Evolutionary conservation across 1,284 basidiomycete species (phyloP), one percentile per base, ranked within the genome.

Genomic region (Cystobasidium sp.): DNA sequence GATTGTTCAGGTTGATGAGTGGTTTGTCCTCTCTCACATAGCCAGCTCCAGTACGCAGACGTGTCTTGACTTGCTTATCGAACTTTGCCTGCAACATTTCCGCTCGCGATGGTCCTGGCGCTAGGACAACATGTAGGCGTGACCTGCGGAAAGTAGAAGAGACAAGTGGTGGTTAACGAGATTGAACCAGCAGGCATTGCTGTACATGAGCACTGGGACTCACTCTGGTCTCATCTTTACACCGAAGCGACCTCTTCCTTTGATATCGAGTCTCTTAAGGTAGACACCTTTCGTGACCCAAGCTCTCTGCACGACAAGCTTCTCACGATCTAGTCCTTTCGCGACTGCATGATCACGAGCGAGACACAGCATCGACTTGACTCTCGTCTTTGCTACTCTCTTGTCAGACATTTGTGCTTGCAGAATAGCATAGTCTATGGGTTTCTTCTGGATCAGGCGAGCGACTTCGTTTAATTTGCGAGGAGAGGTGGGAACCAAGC

Each of bases 371-470:
- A 94, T 94, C 78, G 89, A 91, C 87, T 93, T 90, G 73, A 99
- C 88, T 76, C 93, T 88, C 58, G 86, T 87, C 73, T 92, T 90
- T 10, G 91, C 65, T n/a, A 63, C 92, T 16, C 93, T 87, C 84
- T 97, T 97, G 82, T 94, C 89, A 78, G 90, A 91, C 83, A 97
- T 97, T 81, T 92, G 88, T 91, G 98, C 96, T 81, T 99, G 96
- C 66, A 98, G 84, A 80, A 99, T 95, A 37, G 96, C 95, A 80
- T 91, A 89, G 83, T 97, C 94, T 75, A 96, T 89, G 14, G 94
- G 93, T 79, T 93, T 90, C 16, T 91, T 90, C 9, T 91, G 86
- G 78, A 98, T 93, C 82, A 97, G 93, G 69, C 88, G 86, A 7
- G 91, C 90, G 53, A 99, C 86, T 84, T 90, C 87, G 82, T 96